Evolutionary conservation across 1,284 basidiomycete species (phyloP).

Genomic region (Irpex sp.): DNA sequence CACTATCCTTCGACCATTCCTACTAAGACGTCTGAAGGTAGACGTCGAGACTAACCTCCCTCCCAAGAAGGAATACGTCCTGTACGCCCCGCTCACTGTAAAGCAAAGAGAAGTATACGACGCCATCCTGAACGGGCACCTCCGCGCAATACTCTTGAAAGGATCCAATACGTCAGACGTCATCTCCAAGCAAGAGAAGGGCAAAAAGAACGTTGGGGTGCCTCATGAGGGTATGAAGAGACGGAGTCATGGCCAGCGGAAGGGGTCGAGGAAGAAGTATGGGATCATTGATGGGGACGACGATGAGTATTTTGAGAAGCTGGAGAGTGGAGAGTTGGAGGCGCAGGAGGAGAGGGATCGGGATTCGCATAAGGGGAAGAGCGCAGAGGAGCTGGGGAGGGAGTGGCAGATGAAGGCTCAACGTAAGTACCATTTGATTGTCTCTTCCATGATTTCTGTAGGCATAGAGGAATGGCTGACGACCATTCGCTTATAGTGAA

Average conservation of each 20-base stretch:
- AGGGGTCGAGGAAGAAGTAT: slow-evolving; percentile 31
- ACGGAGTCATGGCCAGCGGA: slow-evolving; percentile 21
- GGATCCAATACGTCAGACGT: slow-evolving; percentile 16
- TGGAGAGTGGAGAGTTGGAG: slow-evolving; percentile 43
- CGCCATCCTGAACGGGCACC: slow-evolving; percentile 61
- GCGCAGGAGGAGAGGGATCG: slow-evolving; percentile 22
- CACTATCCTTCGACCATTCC: slow-evolving; percentile 89
- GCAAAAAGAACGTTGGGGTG: slow-evolving; percentile 20
- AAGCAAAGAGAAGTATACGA: slow-evolving; percentile 85
- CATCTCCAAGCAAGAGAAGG: slow-evolving; percentile 24
- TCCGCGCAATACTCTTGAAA: slow-evolving; percentile 60
- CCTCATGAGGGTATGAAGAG: slow-evolving; percentile 28
- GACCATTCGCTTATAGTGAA: slow-evolving; percentile 44
- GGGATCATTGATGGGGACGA: slow-evolving; percentile 57
- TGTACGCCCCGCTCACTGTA: slow-evolving; percentile 85
- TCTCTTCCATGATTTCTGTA: background rate
- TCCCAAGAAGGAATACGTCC: slow-evolving; percentile 92
- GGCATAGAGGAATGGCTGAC: background rate
- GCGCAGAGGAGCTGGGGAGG: slow-evolving; percentile 37
- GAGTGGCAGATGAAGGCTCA: slow-evolving; percentile 56
- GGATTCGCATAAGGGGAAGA: slow-evolving; percentile 28
- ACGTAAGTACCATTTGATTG: slow-evolving; percentile 36
- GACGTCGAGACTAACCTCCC: slow-evolving; percentile 86
- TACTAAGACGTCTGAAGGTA: slow-evolving; percentile 86
- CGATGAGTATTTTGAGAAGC: slow-evolving; percentile 60